A percentile compares a stretch with the other conserved stretches of the same genome.
These are phyloP conservation scores for Ceriops zippeliana DNA, from an alignment of 345 rosid species.

Conservation along the genomic window DNA sequence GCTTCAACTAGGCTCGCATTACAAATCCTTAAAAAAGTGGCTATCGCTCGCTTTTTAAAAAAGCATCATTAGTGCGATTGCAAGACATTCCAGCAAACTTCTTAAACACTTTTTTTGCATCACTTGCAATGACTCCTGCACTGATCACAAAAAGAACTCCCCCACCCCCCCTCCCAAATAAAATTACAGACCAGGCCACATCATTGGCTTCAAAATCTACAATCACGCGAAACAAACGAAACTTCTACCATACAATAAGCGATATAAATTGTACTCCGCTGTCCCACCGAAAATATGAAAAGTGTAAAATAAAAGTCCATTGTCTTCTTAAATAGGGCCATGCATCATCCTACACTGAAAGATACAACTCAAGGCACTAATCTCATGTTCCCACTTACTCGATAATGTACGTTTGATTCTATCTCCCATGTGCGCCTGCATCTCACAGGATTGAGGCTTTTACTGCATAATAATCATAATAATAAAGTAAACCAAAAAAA, in stretches of 20 bases:
- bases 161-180: not conserved
- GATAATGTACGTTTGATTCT: conserved; percentile 75
- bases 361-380: conserved; percentile 7
- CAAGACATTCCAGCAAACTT: too few species aligned
- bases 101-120: not conserved
- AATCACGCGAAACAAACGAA: not conserved
- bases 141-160: too few species aligned
- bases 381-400: conserved; percentile 41
- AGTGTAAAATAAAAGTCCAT: not conserved
- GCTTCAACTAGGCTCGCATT: not conserved
- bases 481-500: not conserved
- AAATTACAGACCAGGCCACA: not conserved
- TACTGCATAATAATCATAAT: conserved; percentile 28
- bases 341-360: too few species aligned
- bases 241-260: not conserved
- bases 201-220: not conserved
- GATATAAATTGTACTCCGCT: too few species aligned
- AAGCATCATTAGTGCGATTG: not conserved
- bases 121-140: too few species aligned
- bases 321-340: not conserved
- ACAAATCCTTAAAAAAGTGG: too few species aligned
- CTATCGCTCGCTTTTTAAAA: not conserved
- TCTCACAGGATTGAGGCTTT: conserved; percentile 70
- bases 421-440: conserved; percentile 92
- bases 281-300: not conserved